These are phyloP conservation scores for Blepharisma undulans DNA, from an alignment of 169 alveolate genomes.

Conservation along the genomic window DNA sequence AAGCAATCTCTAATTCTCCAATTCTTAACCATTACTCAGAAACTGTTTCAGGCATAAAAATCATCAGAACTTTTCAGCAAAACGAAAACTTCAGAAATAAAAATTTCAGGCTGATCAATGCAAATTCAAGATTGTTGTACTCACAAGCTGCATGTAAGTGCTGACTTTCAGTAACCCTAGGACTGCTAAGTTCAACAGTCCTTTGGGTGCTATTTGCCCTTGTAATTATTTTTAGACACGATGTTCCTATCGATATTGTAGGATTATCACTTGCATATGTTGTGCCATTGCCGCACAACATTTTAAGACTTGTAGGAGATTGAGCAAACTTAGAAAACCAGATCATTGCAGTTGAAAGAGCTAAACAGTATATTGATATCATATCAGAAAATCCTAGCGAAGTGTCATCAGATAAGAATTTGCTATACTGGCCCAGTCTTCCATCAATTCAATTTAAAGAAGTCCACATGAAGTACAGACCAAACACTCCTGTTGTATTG, in stretches of 20 bases:
- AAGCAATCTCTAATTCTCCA: constrained; percentile 57
- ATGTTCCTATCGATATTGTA: not conserved
- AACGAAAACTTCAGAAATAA: not conserved
- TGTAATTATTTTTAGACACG: not conserved
- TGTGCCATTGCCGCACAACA: not conserved
- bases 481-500: constrained; percentile 48
- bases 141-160: not conserved
- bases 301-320: not conserved
- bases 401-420: not conserved
- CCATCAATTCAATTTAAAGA: constrained; percentile 51
- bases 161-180: not conserved
- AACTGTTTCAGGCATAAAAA: constrained; percentile 68
- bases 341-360: constrained; percentile 30
- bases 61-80: constrained; percentile 64
- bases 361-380: not conserved
- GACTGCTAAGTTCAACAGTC: not conserved
- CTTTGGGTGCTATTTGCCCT: not conserved
- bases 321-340: not conserved
- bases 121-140: not conserved
- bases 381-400: not conserved
- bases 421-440: constrained; percentile 44
- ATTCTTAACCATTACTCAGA: constrained; percentile 61
- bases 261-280: not conserved
- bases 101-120: not conserved
- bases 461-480: not conserved